Conservation (phyloP, 164 flowering plant species). For the Berberis thunbergii region DNA sequence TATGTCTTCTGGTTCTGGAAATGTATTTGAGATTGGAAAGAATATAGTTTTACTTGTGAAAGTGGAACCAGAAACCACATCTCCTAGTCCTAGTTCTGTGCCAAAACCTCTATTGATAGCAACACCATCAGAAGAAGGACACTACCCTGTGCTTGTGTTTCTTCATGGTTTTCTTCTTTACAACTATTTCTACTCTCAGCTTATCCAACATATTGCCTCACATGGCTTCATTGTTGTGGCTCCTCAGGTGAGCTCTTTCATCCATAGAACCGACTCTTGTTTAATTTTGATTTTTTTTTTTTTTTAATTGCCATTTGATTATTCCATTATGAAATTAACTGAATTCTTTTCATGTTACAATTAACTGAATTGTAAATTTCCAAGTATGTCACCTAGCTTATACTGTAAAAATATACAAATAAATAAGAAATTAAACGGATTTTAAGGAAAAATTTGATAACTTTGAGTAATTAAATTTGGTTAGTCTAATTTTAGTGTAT, state of each 20-base stretch:
- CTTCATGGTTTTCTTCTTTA: slow-evolving; percentile 72
- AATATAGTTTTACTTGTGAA: slow-evolving; percentile 7
- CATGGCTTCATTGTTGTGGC: slow-evolving; percentile 91
- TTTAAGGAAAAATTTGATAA: too few species aligned
- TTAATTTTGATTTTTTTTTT: too few species aligned
- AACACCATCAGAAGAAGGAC: slow-evolving; percentile 37
- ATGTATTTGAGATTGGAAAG: slow-evolving; percentile 20
- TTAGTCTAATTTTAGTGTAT: too few species aligned
- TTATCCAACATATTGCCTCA: slow-evolving; percentile 69
- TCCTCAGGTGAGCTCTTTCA: slow-evolving; percentile 50
- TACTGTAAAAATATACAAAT: too few species aligned
- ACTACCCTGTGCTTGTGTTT: slow-evolving; percentile 51
- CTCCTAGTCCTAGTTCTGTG: slow-evolving; percentile 16
- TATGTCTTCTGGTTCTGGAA: slow-evolving; percentile 1
- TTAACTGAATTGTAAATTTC: too few species aligned
- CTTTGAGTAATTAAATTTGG: too few species aligned
- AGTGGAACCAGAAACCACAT: slow-evolving; percentile 5
- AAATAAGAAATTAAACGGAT: too few species aligned
- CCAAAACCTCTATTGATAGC: slow-evolving; percentile 58
- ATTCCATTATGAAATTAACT: too few species aligned
- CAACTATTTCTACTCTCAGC: slow-evolving; percentile 83
- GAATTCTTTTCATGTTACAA: too few species aligned
- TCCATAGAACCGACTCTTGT: not conserved
- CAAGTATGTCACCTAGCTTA: too few species aligned
- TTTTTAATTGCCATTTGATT: too few species aligned